Evolutionary conservation across 2,329 filamentous ascomycete species (phyloP).

Genomic region (Didymella segeticola): DNA sequence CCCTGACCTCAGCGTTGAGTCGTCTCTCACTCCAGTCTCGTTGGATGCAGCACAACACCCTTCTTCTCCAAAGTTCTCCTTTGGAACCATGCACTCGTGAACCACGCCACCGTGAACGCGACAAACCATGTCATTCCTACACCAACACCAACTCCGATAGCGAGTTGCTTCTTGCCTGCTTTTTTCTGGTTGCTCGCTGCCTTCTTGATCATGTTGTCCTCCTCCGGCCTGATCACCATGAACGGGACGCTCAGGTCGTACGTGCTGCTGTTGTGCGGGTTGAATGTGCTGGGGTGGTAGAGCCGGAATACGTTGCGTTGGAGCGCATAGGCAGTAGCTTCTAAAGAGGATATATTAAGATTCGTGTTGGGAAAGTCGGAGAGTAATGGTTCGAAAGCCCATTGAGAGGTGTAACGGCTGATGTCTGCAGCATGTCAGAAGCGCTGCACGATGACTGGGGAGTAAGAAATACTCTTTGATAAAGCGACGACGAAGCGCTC

Average conservation of each 20-base stretch:
- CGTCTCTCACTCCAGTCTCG: neutral
- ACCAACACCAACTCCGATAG: neutral
- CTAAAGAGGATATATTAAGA: neutral
- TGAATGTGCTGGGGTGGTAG: constrained; percentile 6
- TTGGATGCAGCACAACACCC: neutral
- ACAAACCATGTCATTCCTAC: neutral
- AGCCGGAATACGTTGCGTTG: constrained; percentile 7
- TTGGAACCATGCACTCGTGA: neutral
- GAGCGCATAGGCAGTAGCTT: neutral
- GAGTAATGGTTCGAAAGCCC: neutral
- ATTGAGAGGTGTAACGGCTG: neutral
- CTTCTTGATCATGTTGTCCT: neutral
- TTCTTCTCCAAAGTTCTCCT: neutral
- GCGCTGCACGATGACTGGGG: neutral
- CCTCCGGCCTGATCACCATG: neutral
- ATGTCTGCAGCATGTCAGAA: neutral
- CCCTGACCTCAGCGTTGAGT: no score
- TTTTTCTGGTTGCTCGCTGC: neutral
- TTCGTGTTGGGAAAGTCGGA: neutral
- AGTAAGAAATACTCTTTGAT: neutral
- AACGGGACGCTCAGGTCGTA: neutral
- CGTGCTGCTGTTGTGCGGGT: neutral
- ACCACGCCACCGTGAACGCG: neutral
- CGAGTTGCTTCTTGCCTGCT: neutral
- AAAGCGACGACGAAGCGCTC: neutral